These are phyloP conservation scores for Ascochyta koolunga DNA, from an alignment of 2,329 filamentous ascomycete species.

Conservation along the genomic window DNA sequence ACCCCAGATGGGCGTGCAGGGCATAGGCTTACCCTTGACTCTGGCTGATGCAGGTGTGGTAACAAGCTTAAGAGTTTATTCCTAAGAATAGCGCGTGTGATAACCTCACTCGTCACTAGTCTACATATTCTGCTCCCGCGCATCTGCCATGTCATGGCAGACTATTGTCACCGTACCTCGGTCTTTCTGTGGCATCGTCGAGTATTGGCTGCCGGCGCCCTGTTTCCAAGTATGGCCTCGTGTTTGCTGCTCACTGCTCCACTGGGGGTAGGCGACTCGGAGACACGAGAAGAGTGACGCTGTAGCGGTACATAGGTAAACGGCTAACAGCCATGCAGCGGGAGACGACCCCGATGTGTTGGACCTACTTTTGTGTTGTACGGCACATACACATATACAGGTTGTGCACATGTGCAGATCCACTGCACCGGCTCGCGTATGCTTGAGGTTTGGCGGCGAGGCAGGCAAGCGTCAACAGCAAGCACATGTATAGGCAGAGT, in stretches of 20 bases:
- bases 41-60: conserved; percentile 7
- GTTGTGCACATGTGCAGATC: conserved; percentile 14
- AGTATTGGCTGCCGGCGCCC: conserved; percentile 20
- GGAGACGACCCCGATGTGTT: conserved; percentile 13
- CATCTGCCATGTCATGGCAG: conserved; percentile 26
- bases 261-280: conserved; percentile 17
- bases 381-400: too few relatives aligned
- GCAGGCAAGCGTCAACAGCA: neutral
- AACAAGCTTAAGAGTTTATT: conserved; percentile 40
- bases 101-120: conserved; percentile 13
- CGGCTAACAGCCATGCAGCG: neutral
- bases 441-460: neutral
- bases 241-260: conserved; percentile 31
- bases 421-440: conserved; percentile 12
- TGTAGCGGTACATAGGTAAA: too few relatives aligned
- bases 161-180: conserved; percentile 27
- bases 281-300: conserved; percentile 2
- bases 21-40: conserved; percentile 12
- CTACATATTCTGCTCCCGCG: conserved; percentile 32
- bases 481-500: conserved; percentile 7
- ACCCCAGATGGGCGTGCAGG: conserved; percentile 26
- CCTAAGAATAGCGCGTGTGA: conserved; percentile 39
- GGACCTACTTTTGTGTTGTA: conserved; percentile 5
- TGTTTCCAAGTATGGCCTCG: conserved; percentile 31
- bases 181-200: conserved; percentile 13